These are phyloP conservation scores for Forsythia suspensa DNA, from an alignment of 257 asterid genomes.

Conservation along the genomic window DNA sequence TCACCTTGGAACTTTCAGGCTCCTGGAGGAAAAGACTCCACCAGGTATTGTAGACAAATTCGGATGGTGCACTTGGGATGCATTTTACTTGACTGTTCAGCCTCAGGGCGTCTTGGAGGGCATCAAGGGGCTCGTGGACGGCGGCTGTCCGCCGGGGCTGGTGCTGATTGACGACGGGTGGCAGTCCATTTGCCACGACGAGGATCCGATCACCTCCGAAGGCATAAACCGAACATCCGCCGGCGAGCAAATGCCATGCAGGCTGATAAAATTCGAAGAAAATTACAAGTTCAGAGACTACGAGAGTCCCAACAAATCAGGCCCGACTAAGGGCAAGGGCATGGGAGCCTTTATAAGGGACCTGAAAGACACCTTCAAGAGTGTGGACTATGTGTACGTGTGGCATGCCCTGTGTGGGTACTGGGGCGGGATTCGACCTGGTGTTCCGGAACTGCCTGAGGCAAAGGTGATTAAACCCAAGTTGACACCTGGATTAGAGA, in stretches of 20 bases:
- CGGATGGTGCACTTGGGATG: conserved; percentile 99
- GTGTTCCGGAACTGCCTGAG: conserved; percentile 53
- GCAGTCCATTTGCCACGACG: conserved; percentile 95
- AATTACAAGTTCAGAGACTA: conserved; percentile 82
- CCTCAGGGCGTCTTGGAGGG: conserved; percentile 93
- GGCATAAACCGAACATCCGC: conserved; percentile 88
- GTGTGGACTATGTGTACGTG: conserved; percentile 79
- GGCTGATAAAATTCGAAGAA: conserved; percentile 71
- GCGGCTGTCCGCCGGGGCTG: conserved; percentile 94
- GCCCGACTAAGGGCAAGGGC: conserved; percentile 51
- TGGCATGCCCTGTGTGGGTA: conserved; percentile 97
- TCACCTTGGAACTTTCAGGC: conserved; percentile 75
- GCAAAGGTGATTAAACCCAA: conserved; percentile 62
- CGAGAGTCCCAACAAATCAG: conserved; percentile 43
- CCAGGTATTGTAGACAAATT: conserved; percentile 93
- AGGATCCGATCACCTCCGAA: conserved; percentile 70
- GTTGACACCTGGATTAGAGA: conserved; percentile 73
- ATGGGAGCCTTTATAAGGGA: conserved; percentile 84
- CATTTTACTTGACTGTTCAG: conserved; percentile 82
- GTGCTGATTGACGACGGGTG: conserved; percentile 91
- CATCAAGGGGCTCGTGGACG: conserved; percentile 75
- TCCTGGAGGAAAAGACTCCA: conserved; percentile 81
- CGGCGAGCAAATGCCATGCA: conserved; percentile 95
- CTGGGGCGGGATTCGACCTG: conserved; percentile 95
- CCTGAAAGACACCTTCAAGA: conserved; percentile 53